Base-by-base conservation (phyloP, 345 rosid species). In the Populus nigra region DNA sequence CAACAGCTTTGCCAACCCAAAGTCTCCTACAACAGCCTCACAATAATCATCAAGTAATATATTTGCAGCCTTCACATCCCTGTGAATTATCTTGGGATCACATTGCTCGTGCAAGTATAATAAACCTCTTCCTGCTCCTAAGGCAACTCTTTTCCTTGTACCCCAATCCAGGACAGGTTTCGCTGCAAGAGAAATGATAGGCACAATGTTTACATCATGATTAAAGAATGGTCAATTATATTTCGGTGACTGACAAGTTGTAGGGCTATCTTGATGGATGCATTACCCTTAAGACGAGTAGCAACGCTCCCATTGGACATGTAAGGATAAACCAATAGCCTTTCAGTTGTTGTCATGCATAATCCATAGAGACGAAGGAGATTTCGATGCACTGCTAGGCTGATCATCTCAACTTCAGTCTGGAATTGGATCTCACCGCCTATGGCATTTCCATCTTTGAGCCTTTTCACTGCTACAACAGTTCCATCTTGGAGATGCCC, bases 271-370 rank as follows among this genome's bases (percentile, higher is more conserved):
- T 43, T 53, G 68, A 75, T 57, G 31, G n/a, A 71, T 4, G 73
- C 31, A 29, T 71, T 87, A 93, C 98, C 94, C 86, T 87, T 93
- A 75, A 96, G 97, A 76, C 98, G 97, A 69, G 87, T 87, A 81
- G 97, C 94, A 6, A 96, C 98, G 45, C 98, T 96, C 29, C 99
- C 98, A 79, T 96, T 93, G 41, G 99, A 90, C 98, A 93, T 96
- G 87, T 90, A 93, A 35, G 99, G 99, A 84, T 96, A 96, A 49
- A 93, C 96, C 36, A 96, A 79, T 55, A 96, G 91, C 73, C 93
- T 85, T 74, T 96, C 99, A 12, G 87, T 77, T 45, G 91, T 75
- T 68, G 94, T 90, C 86, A 90, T 88, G 76, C 97, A 96, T 76
- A 93, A 96, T 53, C 99, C 95, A 0, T 84, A 87, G 23, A 93